Percentiles rank a stretch among this genome's conserved stretches.
phyloP scores from a whole-genome alignment of 2,329 filamentous ascomycete genomes.

The Penicillium sp. region DNA sequence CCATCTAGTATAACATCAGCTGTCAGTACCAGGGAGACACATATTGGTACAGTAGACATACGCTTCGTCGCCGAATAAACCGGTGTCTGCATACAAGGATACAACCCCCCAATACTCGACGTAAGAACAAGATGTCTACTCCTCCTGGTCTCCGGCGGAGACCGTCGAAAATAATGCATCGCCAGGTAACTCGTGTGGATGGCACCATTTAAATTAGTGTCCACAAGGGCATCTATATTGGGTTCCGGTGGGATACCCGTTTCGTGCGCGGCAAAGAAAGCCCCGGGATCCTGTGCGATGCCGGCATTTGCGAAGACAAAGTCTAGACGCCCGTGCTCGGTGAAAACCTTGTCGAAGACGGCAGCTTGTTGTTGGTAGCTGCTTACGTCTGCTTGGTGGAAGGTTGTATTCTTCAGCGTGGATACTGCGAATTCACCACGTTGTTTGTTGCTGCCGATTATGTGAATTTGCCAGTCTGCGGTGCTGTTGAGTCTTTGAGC shows the following conservation, averaged over 20 bases:
- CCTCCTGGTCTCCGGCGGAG: constrained; percentile 17
- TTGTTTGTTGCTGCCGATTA: constrained; percentile 40
- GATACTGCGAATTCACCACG: constrained; percentile 32
- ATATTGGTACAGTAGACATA: constrained; percentile 1
- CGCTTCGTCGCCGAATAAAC: constrained; percentile 42
- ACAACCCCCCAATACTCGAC: constrained; percentile 39
- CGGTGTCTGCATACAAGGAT: constrained; percentile 32
- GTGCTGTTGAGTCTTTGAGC: constrained; percentile 39
- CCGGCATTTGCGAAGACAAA: constrained; percentile 54
- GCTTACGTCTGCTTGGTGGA: constrained; percentile 41
- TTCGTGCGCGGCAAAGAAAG: constrained; percentile 36
- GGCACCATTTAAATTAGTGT: constrained; percentile 44
- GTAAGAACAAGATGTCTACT: constrained; percentile 34
- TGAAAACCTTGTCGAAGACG: constrained; percentile 42
- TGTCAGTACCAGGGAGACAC: rapidly evolving
- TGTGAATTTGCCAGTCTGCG: constrained; percentile 40
- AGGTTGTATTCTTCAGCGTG: constrained; percentile 30
- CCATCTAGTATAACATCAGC: constrained; percentile 19
- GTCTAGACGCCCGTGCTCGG: constrained; percentile 40
- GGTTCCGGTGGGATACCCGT: not conserved
- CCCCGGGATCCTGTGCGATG: constrained; percentile 41
- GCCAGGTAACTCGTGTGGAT: constrained; percentile 44
- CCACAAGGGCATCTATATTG: constrained; percentile 24
- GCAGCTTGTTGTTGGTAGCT: constrained; percentile 34
- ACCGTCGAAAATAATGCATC: constrained; percentile 42